phyloP scores from a whole-genome alignment of 2,329 filamentous ascomycete genomes.

The Calonectria crousiana region DNA sequence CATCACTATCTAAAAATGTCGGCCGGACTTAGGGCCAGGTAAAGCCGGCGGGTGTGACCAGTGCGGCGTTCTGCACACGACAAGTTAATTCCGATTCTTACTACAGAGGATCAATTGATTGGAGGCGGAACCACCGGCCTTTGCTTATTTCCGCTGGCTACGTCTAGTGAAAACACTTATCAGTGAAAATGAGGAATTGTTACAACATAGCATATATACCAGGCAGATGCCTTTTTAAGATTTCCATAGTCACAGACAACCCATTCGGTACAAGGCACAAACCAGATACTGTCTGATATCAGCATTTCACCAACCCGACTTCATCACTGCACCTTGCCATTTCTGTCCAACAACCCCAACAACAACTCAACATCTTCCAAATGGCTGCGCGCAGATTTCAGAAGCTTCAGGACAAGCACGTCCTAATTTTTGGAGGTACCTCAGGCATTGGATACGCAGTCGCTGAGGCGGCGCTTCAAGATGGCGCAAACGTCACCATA shows the following conservation, averaged over 20 bases:
- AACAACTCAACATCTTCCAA: neutral
- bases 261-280: neutral
- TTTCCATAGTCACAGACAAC: neutral
- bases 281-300: neutral
- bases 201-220: neutral
- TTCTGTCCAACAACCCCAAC: neutral
- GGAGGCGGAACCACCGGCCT: neutral
- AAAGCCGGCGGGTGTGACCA: neutral
- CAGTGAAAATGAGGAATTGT: neutral
- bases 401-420: conserved; percentile 7
- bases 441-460: conserved; percentile 39
- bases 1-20: neutral
- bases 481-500: conserved; percentile 32
- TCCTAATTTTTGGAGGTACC: conserved; percentile 39
- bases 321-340: neutral
- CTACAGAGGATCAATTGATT: neutral
- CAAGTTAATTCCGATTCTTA: neutral
- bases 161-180: neutral
- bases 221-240: neutral
- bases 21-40: neutral
- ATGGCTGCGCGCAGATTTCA: neutral
- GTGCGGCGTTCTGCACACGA: neutral
- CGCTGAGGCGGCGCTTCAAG: conserved; percentile 32
- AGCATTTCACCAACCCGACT: neutral
- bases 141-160: neutral